Base-by-base conservation (phyloP, 768 basidiomycete species). In the Exsudoporus frostii region DNA sequence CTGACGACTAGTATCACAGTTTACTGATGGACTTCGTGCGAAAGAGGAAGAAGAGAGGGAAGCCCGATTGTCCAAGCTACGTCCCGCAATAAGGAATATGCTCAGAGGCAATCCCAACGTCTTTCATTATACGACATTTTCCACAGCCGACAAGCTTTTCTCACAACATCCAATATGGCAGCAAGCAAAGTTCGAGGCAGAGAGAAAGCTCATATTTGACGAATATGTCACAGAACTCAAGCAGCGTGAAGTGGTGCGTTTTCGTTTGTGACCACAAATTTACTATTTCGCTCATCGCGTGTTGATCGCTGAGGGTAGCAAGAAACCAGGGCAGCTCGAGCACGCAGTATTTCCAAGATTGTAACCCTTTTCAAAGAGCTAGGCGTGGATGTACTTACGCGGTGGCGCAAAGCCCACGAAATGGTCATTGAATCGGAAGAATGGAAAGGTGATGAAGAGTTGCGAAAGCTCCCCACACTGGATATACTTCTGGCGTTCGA, bases 401-500 rank as follows among this genome's bases (percentile, higher is more conserved):
- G 92, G 20, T 99, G 96, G 94, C 81, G 90, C 45, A 80, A 83
- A 53, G 93, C 94, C 1, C 88, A 90, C 59, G 79, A 82, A 17
- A 76, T 88, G 57, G 81, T 99, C 36, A 64, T 83, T 9, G 84
- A 86, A 19, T 90, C 92, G 2, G 80, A 85, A 0, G 87, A 88
- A 42, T 99, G 90, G 87, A 81, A 79, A 41, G 70, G 73, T 25
- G 93, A 98, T 61, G 60, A 76, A 1, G 89, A 93, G 56, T 74
- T 99, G 45, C 86, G 82, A 57, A 85, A 80, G 62, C 78, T 98
- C 38, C 96, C 96, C 11, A 88, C 88, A 2, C 77, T 98, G 34
- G 97, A 98, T 65, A 89, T 98, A 53, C 77, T 99, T 22, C 81
- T 90, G 34, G 90, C 92, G 1, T 98, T 94, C 60, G 97, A 99